These are phyloP conservation scores for Pilaira anomala DNA, from an alignment of 192 early-diverging fungal genomes.

Conservation along the genomic window DNA sequence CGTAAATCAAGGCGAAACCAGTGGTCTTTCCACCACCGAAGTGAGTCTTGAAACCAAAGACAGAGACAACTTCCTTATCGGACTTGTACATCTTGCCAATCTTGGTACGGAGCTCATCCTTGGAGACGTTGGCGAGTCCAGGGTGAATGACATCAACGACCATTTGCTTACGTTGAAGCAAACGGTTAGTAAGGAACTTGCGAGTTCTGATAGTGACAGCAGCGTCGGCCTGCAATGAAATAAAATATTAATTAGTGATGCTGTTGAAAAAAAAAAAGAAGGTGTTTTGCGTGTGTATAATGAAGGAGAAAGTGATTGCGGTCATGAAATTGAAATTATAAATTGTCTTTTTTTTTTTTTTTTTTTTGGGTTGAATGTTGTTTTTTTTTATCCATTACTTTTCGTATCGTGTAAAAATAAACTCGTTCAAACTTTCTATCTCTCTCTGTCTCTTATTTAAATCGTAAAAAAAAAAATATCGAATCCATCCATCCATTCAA, in stretches of 20 bases:
- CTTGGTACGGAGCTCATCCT: slow-evolving; percentile 90
- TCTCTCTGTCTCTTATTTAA: neutral
- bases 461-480: neutral
- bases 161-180: slow-evolving; percentile 96
- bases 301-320: neutral
- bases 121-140: slow-evolving; percentile 87
- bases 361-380: too few relatives aligned
- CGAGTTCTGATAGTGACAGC: slow-evolving; percentile 95
- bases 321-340: too few relatives aligned
- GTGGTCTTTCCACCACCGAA: slow-evolving; percentile 97
- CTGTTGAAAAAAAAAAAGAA: too few relatives aligned
- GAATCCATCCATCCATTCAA: slow-evolving; percentile 5
- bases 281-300: neutral
- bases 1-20: slow-evolving; percentile 96
- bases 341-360: neutral
- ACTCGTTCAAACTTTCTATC: too few relatives aligned
- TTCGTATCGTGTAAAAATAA: too few relatives aligned
- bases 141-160: slow-evolving; percentile 96
- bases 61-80: slow-evolving; percentile 83
- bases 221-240: slow-evolving; percentile 31
- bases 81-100: slow-evolving; percentile 94
- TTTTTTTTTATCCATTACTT: too few relatives aligned
- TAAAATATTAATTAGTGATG: too few relatives aligned
- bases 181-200: slow-evolving; percentile 99
- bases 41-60: slow-evolving; percentile 91